phyloP scores from a whole-genome alignment of 176 grass and related monocot species.

The Musa itinerans region DNA sequence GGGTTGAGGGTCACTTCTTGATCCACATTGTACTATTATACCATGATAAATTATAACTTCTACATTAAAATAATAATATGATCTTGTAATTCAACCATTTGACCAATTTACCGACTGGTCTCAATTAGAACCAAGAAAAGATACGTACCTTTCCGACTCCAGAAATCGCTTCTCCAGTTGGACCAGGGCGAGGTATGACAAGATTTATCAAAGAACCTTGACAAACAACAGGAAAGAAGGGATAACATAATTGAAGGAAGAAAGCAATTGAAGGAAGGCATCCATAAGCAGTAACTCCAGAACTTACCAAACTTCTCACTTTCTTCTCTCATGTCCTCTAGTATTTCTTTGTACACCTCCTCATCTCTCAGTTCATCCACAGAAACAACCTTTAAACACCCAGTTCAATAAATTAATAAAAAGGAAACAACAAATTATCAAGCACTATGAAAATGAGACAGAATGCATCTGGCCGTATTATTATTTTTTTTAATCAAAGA shows the following conservation, averaged over 20 bases:
- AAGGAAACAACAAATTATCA: background rate
- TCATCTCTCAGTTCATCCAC: slow-evolving; percentile 27
- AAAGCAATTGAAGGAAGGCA: background rate
- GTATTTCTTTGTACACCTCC: slow-evolving; percentile 23
- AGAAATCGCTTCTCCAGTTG: slow-evolving; percentile 16
- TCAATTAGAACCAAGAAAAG: background rate
- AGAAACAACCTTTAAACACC: slow-evolving; percentile 10
- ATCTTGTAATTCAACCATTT: no score
- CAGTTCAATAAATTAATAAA: background rate
- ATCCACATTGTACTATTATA: no score
- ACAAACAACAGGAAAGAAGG: background rate
- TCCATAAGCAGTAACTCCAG: background rate
- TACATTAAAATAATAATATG: no score
- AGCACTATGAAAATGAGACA: background rate
- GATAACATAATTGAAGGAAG: background rate
- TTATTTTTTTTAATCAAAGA: background rate
- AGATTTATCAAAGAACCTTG: slow-evolving; percentile 21
- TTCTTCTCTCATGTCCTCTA: slow-evolving; percentile 33
- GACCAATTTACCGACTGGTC: no score
- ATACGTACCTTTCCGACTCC: slow-evolving; percentile 22
- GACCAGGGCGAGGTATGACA: slow-evolving; percentile 20
- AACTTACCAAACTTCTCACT: slow-evolving; percentile 27
- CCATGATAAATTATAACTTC: no score
- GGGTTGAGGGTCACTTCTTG: no score
- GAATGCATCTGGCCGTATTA: background rate